These are phyloP conservation scores for Viridothelium virens DNA, from an alignment of 495 filamentous ascomycete genomes.

Conservation along the genomic window DNA sequence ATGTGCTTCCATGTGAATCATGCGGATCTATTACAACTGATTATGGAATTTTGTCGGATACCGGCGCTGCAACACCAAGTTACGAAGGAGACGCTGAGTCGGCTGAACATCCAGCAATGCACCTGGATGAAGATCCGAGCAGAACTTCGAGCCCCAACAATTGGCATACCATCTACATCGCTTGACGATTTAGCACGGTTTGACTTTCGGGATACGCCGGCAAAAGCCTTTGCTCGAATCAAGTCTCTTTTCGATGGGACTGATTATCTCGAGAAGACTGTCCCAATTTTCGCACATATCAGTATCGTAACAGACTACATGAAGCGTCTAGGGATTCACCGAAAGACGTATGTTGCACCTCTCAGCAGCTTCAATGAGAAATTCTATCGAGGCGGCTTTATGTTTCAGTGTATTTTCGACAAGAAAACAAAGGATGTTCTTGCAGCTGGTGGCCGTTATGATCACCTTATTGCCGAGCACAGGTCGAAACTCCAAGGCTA, in stretches of 20 bases:
- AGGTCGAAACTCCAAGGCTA: slow-evolving; percentile 48
- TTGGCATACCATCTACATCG: slow-evolving; percentile 80
- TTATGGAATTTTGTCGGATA: slow-evolving; percentile 84
- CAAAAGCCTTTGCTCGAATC: slow-evolving; percentile 66
- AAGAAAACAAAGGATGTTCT: slow-evolving; percentile 77
- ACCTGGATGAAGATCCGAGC: slow-evolving; percentile 79
- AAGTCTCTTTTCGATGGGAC: slow-evolving; percentile 65
- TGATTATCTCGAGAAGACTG: slow-evolving; percentile 54
- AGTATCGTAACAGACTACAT: slow-evolving; percentile 66
- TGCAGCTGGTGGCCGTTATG: slow-evolving; percentile 89
- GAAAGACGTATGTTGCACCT: slow-evolving; percentile 77
- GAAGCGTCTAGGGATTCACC: slow-evolving; percentile 47
- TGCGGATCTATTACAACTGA: slow-evolving; percentile 68
- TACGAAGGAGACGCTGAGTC: slow-evolving; percentile 79
- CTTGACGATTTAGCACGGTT: slow-evolving; percentile 85
- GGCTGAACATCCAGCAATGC: slow-evolving; percentile 73
- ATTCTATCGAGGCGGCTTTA: slow-evolving; percentile 78
- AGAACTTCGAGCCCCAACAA: slow-evolving; percentile 68
- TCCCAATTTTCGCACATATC: slow-evolving; percentile 70
- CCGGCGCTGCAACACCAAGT: slow-evolving; percentile 55
- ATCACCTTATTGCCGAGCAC: slow-evolving; percentile 69
- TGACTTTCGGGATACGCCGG: slow-evolving; percentile 74
- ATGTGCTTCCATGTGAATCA: slow-evolving; percentile 95
- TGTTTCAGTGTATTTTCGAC: slow-evolving; percentile 90
- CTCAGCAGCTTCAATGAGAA: slow-evolving; percentile 85